Evolutionary conservation across 139 green algal genomes (phyloP), one percentile per base, ranked within the genome.

Genomic region (Tetraselmis chui): DNA sequence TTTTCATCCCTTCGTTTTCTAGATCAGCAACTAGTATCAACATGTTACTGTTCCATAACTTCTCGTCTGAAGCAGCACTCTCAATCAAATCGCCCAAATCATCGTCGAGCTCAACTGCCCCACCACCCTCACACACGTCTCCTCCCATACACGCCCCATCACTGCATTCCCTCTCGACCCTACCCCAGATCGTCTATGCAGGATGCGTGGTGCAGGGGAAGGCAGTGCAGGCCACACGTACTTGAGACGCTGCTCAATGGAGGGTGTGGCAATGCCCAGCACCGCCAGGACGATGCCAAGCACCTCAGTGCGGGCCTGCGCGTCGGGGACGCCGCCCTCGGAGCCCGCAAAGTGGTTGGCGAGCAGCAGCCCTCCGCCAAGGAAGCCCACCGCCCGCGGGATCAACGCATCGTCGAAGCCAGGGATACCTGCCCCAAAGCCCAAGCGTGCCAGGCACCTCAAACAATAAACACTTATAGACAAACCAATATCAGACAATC

Each of bases 331-430:
- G n/a, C n/a, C n/a, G n/a, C n/a, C n/a, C 59, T 30, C 31, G 1
- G 30, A 80, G 23, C 81, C 87, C 0, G 91, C 18, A 0, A 94
- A 1, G 79, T 96, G 91, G 86, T 98, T 98, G 29, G 92, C 23
- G 0, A 87, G 31, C 31, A 97, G 84, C 24, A 95, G 81, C 0
- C 86, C 82, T 0, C 82, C 90, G 2, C 89, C 90, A 0, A 89
- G 76, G 2, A 76, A 25, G 0, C 93, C 94, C 45, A 96, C 90
- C 0, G 97, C 89, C 0, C 93, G 82, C 0, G 94, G 94, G 0
- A 97, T 92, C 0, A 92, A 76, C 0, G 90, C 86, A 81, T 98
- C 94, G 59, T 98, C 93, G 80, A 96, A 96, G 23, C 94, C 94
- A 1, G 91, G 92, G 30, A 97, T 96, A 74, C 94, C 45, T 67